These are phyloP conservation scores for Clavulina sp. DNA, from an alignment of 768 basidiomycete species.

Conservation along the genomic window DNA sequence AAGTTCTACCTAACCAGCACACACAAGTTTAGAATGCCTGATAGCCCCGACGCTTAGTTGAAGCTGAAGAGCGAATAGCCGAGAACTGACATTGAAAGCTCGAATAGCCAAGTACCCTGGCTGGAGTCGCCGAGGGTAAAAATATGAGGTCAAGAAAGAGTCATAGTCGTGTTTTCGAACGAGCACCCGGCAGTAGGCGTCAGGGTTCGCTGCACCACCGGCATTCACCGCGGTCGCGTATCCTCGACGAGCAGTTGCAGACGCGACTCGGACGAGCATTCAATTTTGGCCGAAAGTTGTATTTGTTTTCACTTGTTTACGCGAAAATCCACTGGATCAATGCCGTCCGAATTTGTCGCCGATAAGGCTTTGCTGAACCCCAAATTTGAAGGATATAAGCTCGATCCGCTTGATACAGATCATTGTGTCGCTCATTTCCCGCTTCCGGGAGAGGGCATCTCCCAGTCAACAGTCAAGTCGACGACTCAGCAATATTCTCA, in stretches of 20 bases:
- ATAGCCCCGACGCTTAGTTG: neutral
- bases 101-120: constrained; percentile 60
- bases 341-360: constrained; percentile 10
- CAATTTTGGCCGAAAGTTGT: no score
- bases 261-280: no score
- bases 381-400: constrained; percentile 72
- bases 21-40: neutral
- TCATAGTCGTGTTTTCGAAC: constrained; percentile 74
- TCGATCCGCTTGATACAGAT: constrained; percentile 45
- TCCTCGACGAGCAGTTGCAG: no score
- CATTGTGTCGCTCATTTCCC: constrained; percentile 32
- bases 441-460: constrained; percentile 28
- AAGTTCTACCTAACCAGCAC: constrained; percentile 44
- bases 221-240: no score
- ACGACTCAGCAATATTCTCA: constrained; percentile 23
- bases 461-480: constrained; percentile 27
- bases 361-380: constrained; percentile 49
- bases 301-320: no score
- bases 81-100: constrained; percentile 55
- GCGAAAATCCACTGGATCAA: no score
- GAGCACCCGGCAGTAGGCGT: constrained; percentile 44
- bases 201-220: constrained; percentile 4
- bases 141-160: constrained; percentile 48
- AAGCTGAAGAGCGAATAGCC: constrained; percentile 10
- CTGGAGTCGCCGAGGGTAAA: constrained; percentile 50